Conservation (phyloP, 495 filamentous ascomycete genomes). For the Peziza echinospora region DNA sequence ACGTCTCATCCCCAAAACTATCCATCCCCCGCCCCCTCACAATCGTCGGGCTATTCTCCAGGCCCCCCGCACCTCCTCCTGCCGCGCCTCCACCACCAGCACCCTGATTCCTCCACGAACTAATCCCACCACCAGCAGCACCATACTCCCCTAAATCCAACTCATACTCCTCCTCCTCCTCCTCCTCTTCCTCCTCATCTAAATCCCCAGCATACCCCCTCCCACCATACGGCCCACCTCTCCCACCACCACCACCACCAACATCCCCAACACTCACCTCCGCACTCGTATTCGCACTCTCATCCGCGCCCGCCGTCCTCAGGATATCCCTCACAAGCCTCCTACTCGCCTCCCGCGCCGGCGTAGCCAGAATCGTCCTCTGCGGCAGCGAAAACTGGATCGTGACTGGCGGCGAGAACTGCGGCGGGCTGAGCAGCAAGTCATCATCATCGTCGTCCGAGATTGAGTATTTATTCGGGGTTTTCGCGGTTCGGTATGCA, state of each 20-base stretch:
- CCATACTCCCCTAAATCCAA: neutral
- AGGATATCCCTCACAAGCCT: conserved; percentile 82
- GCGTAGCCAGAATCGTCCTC: conserved; percentile 70
- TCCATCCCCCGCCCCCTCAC: neutral
- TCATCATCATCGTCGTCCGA: conserved; percentile 37
- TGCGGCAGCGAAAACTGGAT: conserved; percentile 91
- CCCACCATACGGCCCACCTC: neutral
- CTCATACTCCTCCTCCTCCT: neutral
- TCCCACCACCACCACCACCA: too few relatives aligned
- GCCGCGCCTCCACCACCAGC: neutral
- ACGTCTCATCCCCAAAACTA: neutral
- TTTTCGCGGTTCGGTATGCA: neutral
- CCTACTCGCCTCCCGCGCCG: conserved; percentile 78
- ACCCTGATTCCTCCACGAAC: too few relatives aligned
- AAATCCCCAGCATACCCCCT: too few relatives aligned
- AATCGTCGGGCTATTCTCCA: neutral
- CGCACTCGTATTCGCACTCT: neutral
- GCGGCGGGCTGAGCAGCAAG: conserved; percentile 31
- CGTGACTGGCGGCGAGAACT: conserved; percentile 81
- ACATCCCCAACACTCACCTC: too few relatives aligned
- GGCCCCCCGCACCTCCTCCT: neutral
- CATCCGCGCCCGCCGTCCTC: conserved; percentile 50
- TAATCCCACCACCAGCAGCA: too few relatives aligned
- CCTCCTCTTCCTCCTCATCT: too few relatives aligned
- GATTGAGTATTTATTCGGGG: too few relatives aligned